A percentile compares a stretch with the other conserved stretches of the same genome.
Conservation (phyloP, 176 grass and related monocot species). For the Areca catechu region DNA sequence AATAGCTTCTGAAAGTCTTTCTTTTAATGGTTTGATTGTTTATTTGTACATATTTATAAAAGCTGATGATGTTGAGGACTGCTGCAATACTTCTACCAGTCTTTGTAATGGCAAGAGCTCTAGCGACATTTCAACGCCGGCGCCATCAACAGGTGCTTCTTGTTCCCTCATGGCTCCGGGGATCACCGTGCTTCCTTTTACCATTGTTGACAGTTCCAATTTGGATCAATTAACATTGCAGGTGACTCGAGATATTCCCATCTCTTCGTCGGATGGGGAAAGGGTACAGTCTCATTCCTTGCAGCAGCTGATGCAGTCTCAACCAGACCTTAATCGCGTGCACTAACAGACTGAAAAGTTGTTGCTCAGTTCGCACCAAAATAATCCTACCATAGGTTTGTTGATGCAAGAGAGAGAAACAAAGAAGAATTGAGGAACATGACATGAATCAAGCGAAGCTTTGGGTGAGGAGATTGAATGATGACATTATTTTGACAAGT, state of each 20-base stretch:
- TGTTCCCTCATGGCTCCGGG: neutral
- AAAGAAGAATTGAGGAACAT: neutral
- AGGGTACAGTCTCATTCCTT: conserved; percentile 8
- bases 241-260: conserved; percentile 11
- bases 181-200: too few species aligned
- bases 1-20: neutral
- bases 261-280: conserved; percentile 11
- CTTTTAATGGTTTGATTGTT: neutral
- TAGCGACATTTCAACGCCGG: conserved; percentile 48
- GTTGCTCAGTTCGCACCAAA: neutral
- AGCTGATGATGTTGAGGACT: conserved; percentile 66
- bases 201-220: too few species aligned
- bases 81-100: conserved; percentile 65
- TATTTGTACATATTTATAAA: conserved; percentile 2
- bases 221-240: conserved; percentile 12
- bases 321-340: conserved; percentile 15
- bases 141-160: conserved; percentile 52
- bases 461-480: too few species aligned
- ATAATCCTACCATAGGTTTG: neutral
- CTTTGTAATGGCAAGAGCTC: conserved; percentile 51
- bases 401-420: conserved; percentile 1
- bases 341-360: conserved; percentile 5
- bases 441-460: too few species aligned
- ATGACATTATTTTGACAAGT: too few species aligned
- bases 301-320: conserved; percentile 12